Base-by-base conservation (phyloP, 306 rosid species). In the Casuarina cunninghamiana region DNA sequence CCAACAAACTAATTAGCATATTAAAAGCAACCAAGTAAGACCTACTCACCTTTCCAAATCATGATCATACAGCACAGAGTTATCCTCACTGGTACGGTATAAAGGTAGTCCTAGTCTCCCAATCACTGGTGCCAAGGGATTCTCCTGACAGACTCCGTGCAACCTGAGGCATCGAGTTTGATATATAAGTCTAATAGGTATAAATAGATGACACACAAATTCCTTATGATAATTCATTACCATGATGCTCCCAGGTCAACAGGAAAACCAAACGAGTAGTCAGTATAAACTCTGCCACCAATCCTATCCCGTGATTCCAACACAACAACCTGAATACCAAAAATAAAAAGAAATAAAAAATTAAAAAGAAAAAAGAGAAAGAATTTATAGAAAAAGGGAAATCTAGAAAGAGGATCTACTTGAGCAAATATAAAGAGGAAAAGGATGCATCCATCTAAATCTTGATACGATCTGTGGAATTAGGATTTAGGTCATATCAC, bases 211-310 rank as follows among this genome's bases (percentile, higher is more conserved):
- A 45, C 32, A 49, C 66, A 41, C 55, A 5, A 63, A 53, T 68
- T 53, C 63, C 77, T 74, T 38, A 51, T 71, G 50, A 53, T 26
- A 39, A 76, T 50, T 44, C 38, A 50, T 82, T 88, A 95, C 99
- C 99, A 96, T 72, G 99, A 96, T 55, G 99, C 98, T 50, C 99
- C 99, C 39, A 96, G 85, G 85, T 96, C 99, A 73, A 96, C 83
- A 43, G 98, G 99, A 87, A 93, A 96, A 73, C 99, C 99, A 84
- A 96, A 96, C 12, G 99, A 88, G 83, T 93, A 90, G 87, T 93
- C 92, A 3, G 99, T 96, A 68, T 87, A 84, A 69, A 96, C 90
- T 66, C 99, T 93, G 58, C 99, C 99, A 43, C 99, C 99, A 70
- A 96, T 83, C 77, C 99, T 85, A 55, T 91, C 98, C 42, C 98